Evolutionary conservation across 352 stramenopile species (phyloP).

Genomic region (Phytophthora multivora): DNA sequence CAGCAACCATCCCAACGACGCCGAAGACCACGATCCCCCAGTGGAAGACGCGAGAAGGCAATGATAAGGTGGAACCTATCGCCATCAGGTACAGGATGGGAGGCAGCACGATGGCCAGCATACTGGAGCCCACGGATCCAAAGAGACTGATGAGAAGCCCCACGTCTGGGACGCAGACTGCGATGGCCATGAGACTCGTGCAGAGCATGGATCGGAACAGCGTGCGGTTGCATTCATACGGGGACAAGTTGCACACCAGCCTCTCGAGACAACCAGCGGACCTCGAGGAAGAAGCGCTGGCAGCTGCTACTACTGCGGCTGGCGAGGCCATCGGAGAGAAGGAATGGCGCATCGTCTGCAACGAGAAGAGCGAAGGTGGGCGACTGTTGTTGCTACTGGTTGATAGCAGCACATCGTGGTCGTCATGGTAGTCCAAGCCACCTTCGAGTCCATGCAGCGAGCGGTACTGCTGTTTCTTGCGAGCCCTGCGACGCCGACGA

Average conservation of each 20-base stretch:
- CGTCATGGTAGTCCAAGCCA: constrained; percentile 16
- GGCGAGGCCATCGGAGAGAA: constrained; percentile 35
- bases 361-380: constrained; percentile 23
- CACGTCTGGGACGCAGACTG: constrained; percentile 76
- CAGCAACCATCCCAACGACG: constrained; percentile 67
- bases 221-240: constrained; percentile 81
- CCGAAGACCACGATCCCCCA: constrained; percentile 58
- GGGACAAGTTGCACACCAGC: constrained; percentile 55
- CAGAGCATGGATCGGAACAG: constrained; percentile 86
- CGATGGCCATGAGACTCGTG: constrained; percentile 72
- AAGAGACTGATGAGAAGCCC: constrained; percentile 81
- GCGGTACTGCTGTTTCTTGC: constrained; percentile 34
- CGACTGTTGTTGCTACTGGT: constrained; percentile 17
- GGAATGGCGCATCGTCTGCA: constrained; percentile 31
- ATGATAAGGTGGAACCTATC: constrained; percentile 38
- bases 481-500: constrained; percentile 33
- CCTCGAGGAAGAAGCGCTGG: constrained; percentile 19
- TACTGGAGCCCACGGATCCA: constrained; percentile 77
- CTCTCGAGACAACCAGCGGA: constrained; percentile 42
- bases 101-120: constrained; percentile 81
- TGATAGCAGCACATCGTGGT: constrained; percentile 24
- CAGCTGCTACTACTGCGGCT: constrained; percentile 19
- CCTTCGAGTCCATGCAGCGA: constrained; percentile 17
- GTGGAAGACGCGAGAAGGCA: constrained; percentile 48
- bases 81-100: constrained; percentile 67